Percentiles rank a stretch among this genome's conserved stretches.
These are phyloP conservation scores for Coemansia guatemalensis DNA, from an alignment of 192 early-diverging fungal species.

Conservation along the genomic window DNA sequence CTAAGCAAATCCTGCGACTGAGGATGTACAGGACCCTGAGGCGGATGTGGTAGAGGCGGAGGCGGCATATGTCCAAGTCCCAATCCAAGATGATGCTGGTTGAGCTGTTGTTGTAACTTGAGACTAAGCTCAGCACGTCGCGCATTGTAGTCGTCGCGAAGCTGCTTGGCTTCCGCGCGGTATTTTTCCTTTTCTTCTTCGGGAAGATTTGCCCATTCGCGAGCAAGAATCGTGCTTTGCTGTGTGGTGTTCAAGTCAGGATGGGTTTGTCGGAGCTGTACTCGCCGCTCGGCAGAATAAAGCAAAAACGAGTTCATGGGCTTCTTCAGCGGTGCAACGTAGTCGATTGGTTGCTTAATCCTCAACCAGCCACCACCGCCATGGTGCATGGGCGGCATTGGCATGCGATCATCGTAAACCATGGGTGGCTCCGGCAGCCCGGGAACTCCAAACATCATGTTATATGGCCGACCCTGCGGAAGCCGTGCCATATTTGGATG, in stretches of 20 bases:
- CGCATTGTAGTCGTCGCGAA: constrained; percentile 62
- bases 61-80: constrained; percentile 25
- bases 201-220: constrained; percentile 63
- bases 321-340: constrained; percentile 57
- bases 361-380: constrained; percentile 39
- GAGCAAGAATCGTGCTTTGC: constrained; percentile 65
- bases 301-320: constrained; percentile 71
- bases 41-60: constrained; percentile 7
- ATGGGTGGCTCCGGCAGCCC: constrained; percentile 32
- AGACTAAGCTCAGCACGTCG: constrained; percentile 58
- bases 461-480: constrained; percentile 35
- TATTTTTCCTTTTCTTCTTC: constrained; percentile 60
- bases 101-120: constrained; percentile 55
- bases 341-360: constrained; percentile 52
- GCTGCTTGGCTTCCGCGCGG: constrained; percentile 56
- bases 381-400: constrained; percentile 32
- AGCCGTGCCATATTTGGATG: constrained; percentile 21
- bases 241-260: constrained; percentile 62
- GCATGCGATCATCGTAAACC: constrained; percentile 48
- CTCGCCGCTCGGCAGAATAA: constrained; percentile 65
- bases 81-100: constrained; percentile 53
- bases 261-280: constrained; percentile 59
- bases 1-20: constrained; percentile 27
- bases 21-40: constrained; percentile 18
- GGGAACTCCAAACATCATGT: constrained; percentile 47